These are phyloP conservation scores for Fusarium musae DNA, from an alignment of 2,329 filamentous ascomycete species.

Conservation along the genomic window DNA sequence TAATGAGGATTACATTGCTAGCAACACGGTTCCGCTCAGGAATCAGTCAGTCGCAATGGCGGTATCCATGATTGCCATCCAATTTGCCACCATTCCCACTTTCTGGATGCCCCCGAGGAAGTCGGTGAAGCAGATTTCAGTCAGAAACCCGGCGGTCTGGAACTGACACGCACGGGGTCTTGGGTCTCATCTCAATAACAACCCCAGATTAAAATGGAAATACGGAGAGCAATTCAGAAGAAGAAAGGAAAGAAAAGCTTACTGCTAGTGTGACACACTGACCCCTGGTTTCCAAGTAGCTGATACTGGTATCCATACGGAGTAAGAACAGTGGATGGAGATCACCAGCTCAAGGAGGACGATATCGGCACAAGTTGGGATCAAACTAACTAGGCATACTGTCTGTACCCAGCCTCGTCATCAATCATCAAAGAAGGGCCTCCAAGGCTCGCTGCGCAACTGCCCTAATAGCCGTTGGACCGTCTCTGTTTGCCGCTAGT, in stretches of 20 bases:
- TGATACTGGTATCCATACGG: background rate
- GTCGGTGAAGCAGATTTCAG: constrained; percentile 40
- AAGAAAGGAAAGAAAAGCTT: constrained; percentile 26
- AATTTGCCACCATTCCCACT: constrained; percentile 39
- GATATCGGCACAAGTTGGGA: constrained; percentile 6
- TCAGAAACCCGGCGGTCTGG: constrained; percentile 38
- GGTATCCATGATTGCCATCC: constrained; percentile 15
- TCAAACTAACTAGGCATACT: constrained; percentile 1
- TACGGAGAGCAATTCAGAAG: constrained; percentile 18
- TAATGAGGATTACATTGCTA: constrained; percentile 19
- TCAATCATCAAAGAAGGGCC: background rate
- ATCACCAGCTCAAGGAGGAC: constrained; percentile 1
- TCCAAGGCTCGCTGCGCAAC: background rate
- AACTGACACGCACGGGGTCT: constrained; percentile 27
- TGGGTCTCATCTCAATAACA: constrained; percentile 15
- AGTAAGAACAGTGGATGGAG: background rate
- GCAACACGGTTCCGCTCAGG: constrained; percentile 18
- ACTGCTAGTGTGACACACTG: constrained; percentile 15
- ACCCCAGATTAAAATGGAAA: constrained; percentile 39
- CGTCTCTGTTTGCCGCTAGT: constrained; percentile 38
- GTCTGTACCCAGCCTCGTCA: constrained; percentile 25
- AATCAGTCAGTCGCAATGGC: background rate
- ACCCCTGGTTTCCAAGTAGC: constrained; percentile 8
- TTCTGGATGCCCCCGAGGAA: constrained; percentile 11
- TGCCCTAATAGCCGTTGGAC: constrained; percentile 40